Conservation (phyloP, 2,329 filamentous ascomycete species). For the Aspergillus fructus region DNA sequence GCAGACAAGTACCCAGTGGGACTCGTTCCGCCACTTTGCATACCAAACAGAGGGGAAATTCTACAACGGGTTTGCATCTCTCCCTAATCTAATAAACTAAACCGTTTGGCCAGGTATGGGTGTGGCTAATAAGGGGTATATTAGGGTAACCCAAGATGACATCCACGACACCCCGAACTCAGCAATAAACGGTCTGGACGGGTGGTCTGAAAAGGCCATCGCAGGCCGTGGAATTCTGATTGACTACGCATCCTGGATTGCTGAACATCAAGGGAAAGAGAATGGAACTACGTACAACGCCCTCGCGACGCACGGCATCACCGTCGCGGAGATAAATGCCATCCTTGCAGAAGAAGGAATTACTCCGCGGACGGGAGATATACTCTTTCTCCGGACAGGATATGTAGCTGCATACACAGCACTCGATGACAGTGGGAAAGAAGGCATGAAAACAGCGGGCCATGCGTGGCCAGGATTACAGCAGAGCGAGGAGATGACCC, state of each 20-base stretch:
- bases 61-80: neutral
- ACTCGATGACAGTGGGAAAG: neutral
- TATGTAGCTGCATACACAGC: neutral
- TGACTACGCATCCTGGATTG: neutral
- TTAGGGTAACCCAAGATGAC: neutral
- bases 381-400: neutral
- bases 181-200: neutral
- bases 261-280: neutral
- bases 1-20: constrained; percentile 7
- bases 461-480: no score
- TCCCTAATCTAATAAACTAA: no score
- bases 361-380: neutral
- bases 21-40: constrained; percentile 4
- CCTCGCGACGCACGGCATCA: neutral
- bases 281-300: neutral
- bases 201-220: neutral
- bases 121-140: neutral
- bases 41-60: neutral
- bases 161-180: neutral
- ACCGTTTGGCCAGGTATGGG: no score
- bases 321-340: neutral
- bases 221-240: neutral
- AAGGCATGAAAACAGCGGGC: no score
- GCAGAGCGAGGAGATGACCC: no score
- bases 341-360: neutral